phyloP scores from a whole-genome alignment of 83 land plant genomes.

The Picea abies region DNA sequence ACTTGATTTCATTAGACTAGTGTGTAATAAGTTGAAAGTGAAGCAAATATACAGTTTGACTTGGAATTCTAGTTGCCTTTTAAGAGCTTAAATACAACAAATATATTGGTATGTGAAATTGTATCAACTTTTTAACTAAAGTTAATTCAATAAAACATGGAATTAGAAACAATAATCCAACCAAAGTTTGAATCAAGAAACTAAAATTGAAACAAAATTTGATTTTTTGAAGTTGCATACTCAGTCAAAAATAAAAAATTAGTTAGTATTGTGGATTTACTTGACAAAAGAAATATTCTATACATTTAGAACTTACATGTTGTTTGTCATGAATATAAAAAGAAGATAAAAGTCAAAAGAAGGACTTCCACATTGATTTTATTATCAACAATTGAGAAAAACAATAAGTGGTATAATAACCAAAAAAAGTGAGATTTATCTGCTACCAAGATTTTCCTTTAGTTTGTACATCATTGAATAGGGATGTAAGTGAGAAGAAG shows the following conservation, averaged over 20 bases:
- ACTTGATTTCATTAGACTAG: neutral
- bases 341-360: neutral
- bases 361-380: neutral
- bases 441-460: neutral
- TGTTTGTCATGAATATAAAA: neutral
- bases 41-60: neutral
- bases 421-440: neutral
- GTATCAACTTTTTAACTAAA: neutral
- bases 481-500: neutral
- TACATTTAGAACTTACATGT: neutral
- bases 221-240: too few relatives aligned
- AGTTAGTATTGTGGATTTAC: too few relatives aligned
- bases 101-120: too few relatives aligned
- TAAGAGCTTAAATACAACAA: too few relatives aligned
- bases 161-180: too few relatives aligned
- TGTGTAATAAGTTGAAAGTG: neutral
- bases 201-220: too few relatives aligned
- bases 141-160: too few relatives aligned
- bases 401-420: neutral
- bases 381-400: neutral
- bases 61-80: too few relatives aligned
- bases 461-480: neutral
- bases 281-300: neutral
- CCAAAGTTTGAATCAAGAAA: too few relatives aligned
- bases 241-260: too few relatives aligned